Base-by-base conservation (phyloP, 805 yeast genomes). In the Priceomyces melissophilus region DNA sequence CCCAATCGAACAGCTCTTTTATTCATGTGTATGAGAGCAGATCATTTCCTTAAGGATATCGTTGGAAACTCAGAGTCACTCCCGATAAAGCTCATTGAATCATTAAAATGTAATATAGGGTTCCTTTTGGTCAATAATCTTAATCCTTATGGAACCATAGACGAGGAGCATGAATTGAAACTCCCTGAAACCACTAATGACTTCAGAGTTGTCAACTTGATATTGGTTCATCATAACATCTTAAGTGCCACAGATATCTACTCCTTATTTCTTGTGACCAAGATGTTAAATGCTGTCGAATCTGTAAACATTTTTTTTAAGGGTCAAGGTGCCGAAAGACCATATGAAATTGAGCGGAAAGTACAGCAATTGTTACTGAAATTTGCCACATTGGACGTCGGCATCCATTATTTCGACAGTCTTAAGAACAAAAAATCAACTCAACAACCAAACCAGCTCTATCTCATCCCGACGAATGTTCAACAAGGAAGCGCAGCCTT, bases 181-280 rank as follows among this genome's bases (percentile, higher is more conserved):
- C 30, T n/a, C n/a, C n/a, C n/a, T n/a, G n/a, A n/a, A n/a, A n/a
- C n/a, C n/a, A n/a, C n/a, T n/a, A n/a, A n/a, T n/a, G n/a, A 42
- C 5, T 41, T 49, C 15, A 48, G 46, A 16, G 30, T 55, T 1
- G 31, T 64, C 10, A 61, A 59, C 46, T 45, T 65, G 12, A 48
- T 67, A 10, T 46, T 66, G 35, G 56, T 50, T 36, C 63, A 62
- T 43, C 64, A 58, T 38, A 64, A 64, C 44, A 43, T 60, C 10
- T 49, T 67, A 38, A 61, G 67, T 43, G 43, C 59, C 2, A 60
- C 63, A 27, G 73, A 67, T 41, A 52, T 65, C 32, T 56, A 67
- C 31, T 53, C 65, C 1, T 44, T 67, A 10, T 58, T 61, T 38
- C 40, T 61, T 34, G 55, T 55, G 25, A 49, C 48, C 30, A 56